A percentile compares a stretch with the other conserved stretches of the same genome.
These are phyloP conservation scores for Fusarium napiforme DNA, from an alignment of 2,329 filamentous ascomycete species.

Conservation along the genomic window DNA sequence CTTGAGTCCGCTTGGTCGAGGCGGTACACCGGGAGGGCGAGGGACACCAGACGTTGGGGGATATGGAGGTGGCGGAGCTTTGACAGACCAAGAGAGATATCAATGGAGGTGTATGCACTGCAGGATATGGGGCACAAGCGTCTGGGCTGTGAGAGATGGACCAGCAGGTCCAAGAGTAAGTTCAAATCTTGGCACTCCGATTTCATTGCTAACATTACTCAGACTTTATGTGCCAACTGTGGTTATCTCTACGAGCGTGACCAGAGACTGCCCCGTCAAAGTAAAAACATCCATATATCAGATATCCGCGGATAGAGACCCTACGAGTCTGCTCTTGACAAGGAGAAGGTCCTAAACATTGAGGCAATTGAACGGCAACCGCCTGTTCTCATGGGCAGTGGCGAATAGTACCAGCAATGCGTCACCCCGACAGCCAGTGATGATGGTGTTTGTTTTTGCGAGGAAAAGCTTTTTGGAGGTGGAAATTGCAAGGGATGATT, in stretches of 20 bases:
- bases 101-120: constrained; percentile 93
- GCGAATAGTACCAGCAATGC: constrained; percentile 7
- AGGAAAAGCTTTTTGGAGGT: constrained; percentile 44
- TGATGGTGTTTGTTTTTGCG: constrained; percentile 40
- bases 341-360: constrained; percentile 4
- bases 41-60: constrained; percentile 85
- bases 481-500: constrained; percentile 39
- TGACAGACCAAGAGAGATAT: constrained; percentile 81
- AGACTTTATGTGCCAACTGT: constrained; percentile 94
- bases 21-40: constrained; percentile 71
- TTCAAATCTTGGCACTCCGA: constrained; percentile 9
- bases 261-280: constrained; percentile 75
- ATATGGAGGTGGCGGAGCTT: constrained; percentile 74
- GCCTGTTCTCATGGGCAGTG: constrained; percentile 9
- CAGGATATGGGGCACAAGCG: constrained; percentile 84
- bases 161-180: constrained; percentile 85
- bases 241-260: constrained; percentile 90
- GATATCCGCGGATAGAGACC: constrained; percentile 48
- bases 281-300: constrained; percentile 53
- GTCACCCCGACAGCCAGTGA: constrained; percentile 22
- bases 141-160: constrained; percentile 95
- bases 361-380: constrained; percentile 4
- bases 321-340: constrained; percentile 36
- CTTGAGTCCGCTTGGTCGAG: constrained; percentile 79
- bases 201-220: constrained; percentile 25